Conservation (phyloP, 495 filamentous ascomycete species). For the Margaritispora aquatica region DNA sequence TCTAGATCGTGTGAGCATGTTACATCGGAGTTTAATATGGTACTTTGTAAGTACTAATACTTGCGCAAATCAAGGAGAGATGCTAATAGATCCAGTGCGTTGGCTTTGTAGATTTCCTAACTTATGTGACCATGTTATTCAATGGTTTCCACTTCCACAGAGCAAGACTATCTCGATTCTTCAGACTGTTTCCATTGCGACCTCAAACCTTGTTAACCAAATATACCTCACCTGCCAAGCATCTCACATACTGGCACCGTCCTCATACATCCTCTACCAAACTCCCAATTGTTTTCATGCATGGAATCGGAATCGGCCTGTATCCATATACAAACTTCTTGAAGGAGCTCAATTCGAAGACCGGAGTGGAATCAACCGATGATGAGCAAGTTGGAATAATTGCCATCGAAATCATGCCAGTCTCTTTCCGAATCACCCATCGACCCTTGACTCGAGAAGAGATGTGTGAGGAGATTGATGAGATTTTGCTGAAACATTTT, state of each 20-base stretch:
- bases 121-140: constrained; percentile 33
- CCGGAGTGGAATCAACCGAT: constrained; percentile 13
- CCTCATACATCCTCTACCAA: constrained; percentile 49
- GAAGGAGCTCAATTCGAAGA: constrained; percentile 36
- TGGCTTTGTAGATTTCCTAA: constrained; percentile 41
- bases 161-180: constrained; percentile 26
- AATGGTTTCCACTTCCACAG: constrained; percentile 37
- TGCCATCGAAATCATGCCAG: constrained; percentile 56
- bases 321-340: constrained; percentile 56
- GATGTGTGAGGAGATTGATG: constrained; percentile 43
- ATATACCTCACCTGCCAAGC: constrained; percentile 36
- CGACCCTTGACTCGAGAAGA: constrained; percentile 37
- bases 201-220: constrained; percentile 35
- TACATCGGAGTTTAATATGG: constrained; percentile 58
- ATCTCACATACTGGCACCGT: constrained; percentile 58
- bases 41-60: constrained; percentile 43
- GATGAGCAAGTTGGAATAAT: constrained; percentile 54
- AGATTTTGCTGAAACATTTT: constrained; percentile 45
- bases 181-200: constrained; percentile 48
- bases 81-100: constrained; percentile 23
- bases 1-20: constrained; percentile 53
- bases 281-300: constrained; percentile 57
- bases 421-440: constrained; percentile 53
- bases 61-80: neutral
- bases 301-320: constrained; percentile 66